Evolutionary conservation across 768 basidiomycete species (phyloP).

Genomic region (Trametes villosa): DNA sequence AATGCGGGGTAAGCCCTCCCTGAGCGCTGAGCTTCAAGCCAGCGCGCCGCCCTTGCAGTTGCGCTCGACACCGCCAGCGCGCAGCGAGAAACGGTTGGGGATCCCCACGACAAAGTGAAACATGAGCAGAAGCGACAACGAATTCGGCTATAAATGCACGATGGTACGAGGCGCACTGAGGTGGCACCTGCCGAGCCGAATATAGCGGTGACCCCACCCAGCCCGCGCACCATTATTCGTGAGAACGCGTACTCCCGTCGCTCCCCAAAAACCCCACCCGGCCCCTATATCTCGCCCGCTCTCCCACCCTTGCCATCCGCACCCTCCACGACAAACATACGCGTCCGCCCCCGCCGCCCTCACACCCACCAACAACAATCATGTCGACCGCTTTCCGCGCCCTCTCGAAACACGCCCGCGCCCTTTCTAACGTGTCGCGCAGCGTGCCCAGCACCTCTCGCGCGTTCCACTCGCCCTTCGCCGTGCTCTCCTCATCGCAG

Average conservation of each 20-base stretch:
- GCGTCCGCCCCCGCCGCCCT: background rate
- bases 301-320: background rate
- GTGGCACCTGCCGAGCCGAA: slow-evolving; percentile 9
- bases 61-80: background rate
- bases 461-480: slow-evolving; percentile 69
- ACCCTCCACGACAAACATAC: background rate
- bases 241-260: background rate
- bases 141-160: background rate
- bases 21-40: background rate
- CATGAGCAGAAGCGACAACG: slow-evolving; percentile 1
- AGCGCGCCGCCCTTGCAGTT: background rate
- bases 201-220: slow-evolving; percentile 22
- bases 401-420: slow-evolving; percentile 34
- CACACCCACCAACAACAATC: slow-evolving; percentile 11
- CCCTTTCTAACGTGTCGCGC: slow-evolving; percentile 31
- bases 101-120: slow-evolving; percentile 10
- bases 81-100: slow-evolving; percentile 9
- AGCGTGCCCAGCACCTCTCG: slow-evolving; percentile 40
- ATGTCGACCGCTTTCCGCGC: slow-evolving; percentile 39
- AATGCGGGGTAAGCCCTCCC: slow-evolving; percentile 3
- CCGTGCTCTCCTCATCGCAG: slow-evolving; percentile 46
- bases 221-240: slow-evolving; percentile 6
- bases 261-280: slow-evolving; percentile 20
- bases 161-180: slow-evolving; percentile 19
- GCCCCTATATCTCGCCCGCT: slow-evolving; percentile 1